Percentiles rank a stretch among this genome's conserved stretches.
phyloP scores from a whole-genome alignment of 345 rosid genomes.

The Carallia brachiata region DNA sequence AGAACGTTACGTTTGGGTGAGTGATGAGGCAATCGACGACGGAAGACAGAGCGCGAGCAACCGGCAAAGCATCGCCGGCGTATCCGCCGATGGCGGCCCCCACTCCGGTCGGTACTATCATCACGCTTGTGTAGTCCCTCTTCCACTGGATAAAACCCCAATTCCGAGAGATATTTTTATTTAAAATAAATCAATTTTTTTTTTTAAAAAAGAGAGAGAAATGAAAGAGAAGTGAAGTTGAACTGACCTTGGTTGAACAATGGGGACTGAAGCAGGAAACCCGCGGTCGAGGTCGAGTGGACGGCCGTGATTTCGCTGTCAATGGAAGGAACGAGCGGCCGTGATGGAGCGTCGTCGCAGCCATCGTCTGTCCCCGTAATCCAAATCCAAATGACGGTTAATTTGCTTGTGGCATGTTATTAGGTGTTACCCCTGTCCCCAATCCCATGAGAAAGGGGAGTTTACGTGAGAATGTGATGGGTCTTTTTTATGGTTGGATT shows the following conservation, averaged over 20 bases:
- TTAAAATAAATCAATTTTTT: too few relatives aligned
- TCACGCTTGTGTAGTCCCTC: slow-evolving; percentile 58
- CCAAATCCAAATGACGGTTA: too few relatives aligned
- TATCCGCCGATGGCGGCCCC: slow-evolving; percentile 62
- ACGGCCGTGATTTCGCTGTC: slow-evolving; percentile 16
- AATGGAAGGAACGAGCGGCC: slow-evolving; percentile 21
- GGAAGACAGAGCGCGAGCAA: slow-evolving; percentile 54
- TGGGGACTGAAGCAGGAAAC: slow-evolving; percentile 22
- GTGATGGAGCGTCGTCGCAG: slow-evolving; percentile 12
- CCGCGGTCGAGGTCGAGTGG: slow-evolving; percentile 6
- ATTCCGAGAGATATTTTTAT: too few relatives aligned
- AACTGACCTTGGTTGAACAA: slow-evolving; percentile 32
- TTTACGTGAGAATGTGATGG: too few relatives aligned
- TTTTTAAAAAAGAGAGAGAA: background rate
- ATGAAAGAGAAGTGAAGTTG: background rate
- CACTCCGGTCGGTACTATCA: slow-evolving; percentile 63
- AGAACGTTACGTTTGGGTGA: slow-evolving; percentile 47
- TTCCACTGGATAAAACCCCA: slow-evolving; percentile 31
- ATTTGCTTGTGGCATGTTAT: too few relatives aligned
- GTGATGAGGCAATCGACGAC: slow-evolving; percentile 66
- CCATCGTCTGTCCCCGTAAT: background rate
- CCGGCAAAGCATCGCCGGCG: slow-evolving; percentile 64
- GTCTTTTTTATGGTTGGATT: too few relatives aligned
- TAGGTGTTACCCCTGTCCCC: too few relatives aligned
- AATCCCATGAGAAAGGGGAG: too few relatives aligned